Conservation (phyloP, 768 basidiomycete species). For the Mycena pura region DNA sequence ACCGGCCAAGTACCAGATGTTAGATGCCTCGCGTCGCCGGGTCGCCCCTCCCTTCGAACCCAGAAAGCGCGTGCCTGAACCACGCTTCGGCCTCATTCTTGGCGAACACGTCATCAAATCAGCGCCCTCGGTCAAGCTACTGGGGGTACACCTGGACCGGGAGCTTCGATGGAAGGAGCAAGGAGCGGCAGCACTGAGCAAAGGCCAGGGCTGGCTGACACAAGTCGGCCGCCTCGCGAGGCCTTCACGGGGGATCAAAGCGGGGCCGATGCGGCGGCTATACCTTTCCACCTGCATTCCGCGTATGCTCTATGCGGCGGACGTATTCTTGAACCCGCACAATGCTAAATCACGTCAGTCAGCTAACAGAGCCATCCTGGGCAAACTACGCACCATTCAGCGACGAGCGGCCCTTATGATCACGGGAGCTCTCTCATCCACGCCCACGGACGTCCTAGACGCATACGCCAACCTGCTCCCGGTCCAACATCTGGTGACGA, state of each 20-base stretch:
- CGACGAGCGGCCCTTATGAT: too few relatives aligned
- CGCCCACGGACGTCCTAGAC: too few relatives aligned
- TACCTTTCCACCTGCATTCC: constrained; percentile 28
- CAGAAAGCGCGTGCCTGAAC: neutral
- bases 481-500: neutral
- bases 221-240: constrained; percentile 16
- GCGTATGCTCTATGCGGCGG: constrained; percentile 29
- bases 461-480: constrained; percentile 12
- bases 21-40: neutral
- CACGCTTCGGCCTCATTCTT: constrained; percentile 8
- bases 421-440: too few relatives aligned
- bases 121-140: constrained; percentile 29
- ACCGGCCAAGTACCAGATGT: constrained; percentile 29
- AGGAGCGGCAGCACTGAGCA: constrained; percentile 19
- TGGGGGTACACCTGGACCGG: constrained; percentile 40
- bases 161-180: constrained; percentile 35
- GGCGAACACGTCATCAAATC: constrained; percentile 26
- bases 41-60: neutral
- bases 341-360: too few relatives aligned
- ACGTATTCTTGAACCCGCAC: constrained; percentile 22
- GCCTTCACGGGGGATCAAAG: constrained; percentile 10
- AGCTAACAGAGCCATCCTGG: neutral
- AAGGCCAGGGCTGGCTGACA: constrained; percentile 27
- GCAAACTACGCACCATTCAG: constrained; percentile 5
- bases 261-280: constrained; percentile 18